phyloP scores from a whole-genome alignment of 768 basidiomycete species.

The Tephrocybe rancida region DNA sequence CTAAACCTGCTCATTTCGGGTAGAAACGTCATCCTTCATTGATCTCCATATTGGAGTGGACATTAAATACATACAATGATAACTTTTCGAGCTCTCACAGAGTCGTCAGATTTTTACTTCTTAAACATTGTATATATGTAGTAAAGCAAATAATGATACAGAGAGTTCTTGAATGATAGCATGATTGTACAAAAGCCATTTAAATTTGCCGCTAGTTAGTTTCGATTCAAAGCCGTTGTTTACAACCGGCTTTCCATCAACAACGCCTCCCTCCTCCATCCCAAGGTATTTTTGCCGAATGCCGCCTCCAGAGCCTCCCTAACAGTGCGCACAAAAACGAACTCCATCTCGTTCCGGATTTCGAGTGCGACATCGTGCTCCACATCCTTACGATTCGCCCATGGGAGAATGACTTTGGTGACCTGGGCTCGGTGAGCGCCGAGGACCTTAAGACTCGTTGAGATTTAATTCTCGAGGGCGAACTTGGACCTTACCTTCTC shows the following conservation, averaged over 20 bases:
- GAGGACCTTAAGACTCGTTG: slow-evolving; percentile 48
- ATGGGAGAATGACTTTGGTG: slow-evolving; percentile 82
- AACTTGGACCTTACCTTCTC: slow-evolving; percentile 55
- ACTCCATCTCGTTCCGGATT: slow-evolving; percentile 73
- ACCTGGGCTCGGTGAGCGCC: slow-evolving; percentile 89
- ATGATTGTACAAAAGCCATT: background rate
- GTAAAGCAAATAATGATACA: background rate
- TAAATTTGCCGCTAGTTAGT: background rate
- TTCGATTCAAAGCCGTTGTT: background rate
- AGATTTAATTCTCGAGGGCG: background rate
- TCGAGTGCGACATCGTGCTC: slow-evolving; percentile 81
- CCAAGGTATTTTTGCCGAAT: slow-evolving; percentile 70
- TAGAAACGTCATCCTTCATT: too few relatives aligned
- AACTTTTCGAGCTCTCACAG: too few relatives aligned
- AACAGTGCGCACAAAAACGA: slow-evolving; percentile 80
- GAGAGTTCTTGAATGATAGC: background rate
- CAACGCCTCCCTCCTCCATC: slow-evolving; percentile 56
- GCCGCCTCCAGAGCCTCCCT: slow-evolving; percentile 83
- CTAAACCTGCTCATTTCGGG: too few relatives aligned
- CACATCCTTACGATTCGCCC: slow-evolving; percentile 85
- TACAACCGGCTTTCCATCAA: slow-evolving; percentile 38
- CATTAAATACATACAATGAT: too few relatives aligned
- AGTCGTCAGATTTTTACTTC: background rate
- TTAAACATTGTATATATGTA: background rate
- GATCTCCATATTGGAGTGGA: too few relatives aligned